A percentile compares a stretch with the other conserved stretches of the same genome.
Evolutionary conservation across 129 eudicot genomes (phyloP).

Genomic region (Tagetes erecta): DNA sequence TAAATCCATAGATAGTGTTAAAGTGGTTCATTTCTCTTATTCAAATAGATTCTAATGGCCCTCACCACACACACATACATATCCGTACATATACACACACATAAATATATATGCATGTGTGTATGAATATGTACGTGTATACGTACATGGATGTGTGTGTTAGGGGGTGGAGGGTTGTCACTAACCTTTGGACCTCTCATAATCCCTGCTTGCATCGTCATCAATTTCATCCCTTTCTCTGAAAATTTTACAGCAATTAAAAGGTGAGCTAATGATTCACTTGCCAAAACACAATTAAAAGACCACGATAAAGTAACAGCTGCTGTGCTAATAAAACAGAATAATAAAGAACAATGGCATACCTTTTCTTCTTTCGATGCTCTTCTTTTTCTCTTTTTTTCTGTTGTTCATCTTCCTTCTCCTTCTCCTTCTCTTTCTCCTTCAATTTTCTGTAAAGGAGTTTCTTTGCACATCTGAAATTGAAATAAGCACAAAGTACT

Average conservation of each 20-base stretch:
- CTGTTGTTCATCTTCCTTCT: constrained; percentile 47
- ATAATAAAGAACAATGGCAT: constrained; percentile 9
- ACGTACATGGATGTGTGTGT: neutral
- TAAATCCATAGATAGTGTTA: too few species aligned
- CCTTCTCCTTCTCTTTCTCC: constrained; percentile 79
- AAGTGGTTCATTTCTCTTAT: too few species aligned
- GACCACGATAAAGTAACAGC: neutral
- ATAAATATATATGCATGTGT: too few species aligned
- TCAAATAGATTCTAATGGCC: too few species aligned
- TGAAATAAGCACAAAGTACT: neutral
- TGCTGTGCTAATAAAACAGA: neutral
- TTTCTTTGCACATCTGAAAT: constrained; percentile 76
- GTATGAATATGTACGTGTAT: too few species aligned
- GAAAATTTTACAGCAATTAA: constrained; percentile 22
- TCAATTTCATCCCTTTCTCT: constrained; percentile 67
- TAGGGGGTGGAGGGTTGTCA: neutral
- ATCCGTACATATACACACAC: too few species aligned
- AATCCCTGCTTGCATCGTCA: constrained; percentile 39
- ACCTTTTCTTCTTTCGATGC: constrained; percentile 64
- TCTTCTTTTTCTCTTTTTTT: constrained; percentile 50
- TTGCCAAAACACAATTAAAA: constrained; percentile 7
- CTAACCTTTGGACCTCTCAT: constrained; percentile 59
- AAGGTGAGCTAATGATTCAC: neutral
- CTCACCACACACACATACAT: too few species aligned
- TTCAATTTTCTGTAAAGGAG: constrained; percentile 66